phyloP scores from a whole-genome alignment of 2,329 filamentous ascomycete genomes.

The Fusarium euwallaceae region DNA sequence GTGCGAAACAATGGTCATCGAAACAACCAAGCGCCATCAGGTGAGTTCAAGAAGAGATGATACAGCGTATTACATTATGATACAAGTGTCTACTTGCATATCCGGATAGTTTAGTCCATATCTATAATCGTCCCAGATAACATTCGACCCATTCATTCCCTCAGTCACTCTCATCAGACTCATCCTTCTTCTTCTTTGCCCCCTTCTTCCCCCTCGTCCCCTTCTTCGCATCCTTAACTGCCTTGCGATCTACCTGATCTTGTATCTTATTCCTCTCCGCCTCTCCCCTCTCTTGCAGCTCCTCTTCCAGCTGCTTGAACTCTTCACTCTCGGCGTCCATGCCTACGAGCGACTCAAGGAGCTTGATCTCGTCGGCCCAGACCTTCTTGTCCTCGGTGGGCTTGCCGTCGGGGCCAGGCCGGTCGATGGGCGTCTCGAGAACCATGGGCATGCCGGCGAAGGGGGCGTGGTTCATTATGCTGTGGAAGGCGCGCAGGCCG shows the following conservation, averaged over 20 bases:
- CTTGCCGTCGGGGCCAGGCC: conserved; percentile 74
- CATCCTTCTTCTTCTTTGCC: conserved; percentile 53
- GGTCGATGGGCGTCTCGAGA: conserved; percentile 94
- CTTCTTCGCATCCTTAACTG: conserved; percentile 67
- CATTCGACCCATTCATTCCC: neutral
- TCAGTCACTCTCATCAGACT: conserved; percentile 50
- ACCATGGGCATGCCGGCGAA: conserved; percentile 90
- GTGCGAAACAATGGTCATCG: neutral
- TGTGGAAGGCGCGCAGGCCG: conserved; percentile 90
- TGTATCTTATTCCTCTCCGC: conserved; percentile 81
- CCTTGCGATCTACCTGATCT: conserved; percentile 83
- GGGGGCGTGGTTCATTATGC: conserved; percentile 83
- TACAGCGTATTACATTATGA: neutral
- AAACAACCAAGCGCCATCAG: neutral
- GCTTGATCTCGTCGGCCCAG: conserved; percentile 95
- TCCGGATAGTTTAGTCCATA: neutral
- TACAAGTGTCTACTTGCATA: neutral
- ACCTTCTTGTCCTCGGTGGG: conserved; percentile 82
- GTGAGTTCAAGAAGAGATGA: neutral
- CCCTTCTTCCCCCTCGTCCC: conserved; percentile 34
- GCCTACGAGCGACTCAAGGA: conserved; percentile 88
- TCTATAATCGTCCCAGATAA: neutral
- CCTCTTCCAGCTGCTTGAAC: conserved; percentile 75
- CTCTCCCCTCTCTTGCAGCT: conserved; percentile 76
- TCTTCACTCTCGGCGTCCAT: conserved; percentile 82